These are phyloP conservation scores for Nannochloropsis gaditana DNA, from an alignment of 108 stramenopile species.

Conservation along the genomic window DNA sequence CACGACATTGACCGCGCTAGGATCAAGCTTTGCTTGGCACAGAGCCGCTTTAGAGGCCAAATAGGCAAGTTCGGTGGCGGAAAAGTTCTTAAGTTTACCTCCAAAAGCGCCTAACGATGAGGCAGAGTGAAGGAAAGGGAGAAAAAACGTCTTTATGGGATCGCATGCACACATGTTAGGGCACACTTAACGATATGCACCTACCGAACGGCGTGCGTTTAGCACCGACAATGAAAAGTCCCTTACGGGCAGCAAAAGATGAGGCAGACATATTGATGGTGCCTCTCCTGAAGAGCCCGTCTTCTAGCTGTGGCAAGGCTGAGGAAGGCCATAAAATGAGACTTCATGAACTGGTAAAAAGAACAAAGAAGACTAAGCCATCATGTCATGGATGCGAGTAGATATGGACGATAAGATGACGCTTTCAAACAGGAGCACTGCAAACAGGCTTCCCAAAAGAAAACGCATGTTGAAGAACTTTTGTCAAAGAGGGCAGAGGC, in stretches of 20 bases:
- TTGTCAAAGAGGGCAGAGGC: no score
- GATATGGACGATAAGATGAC: no score
- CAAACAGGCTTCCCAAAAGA: no score
- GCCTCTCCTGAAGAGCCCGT: background rate
- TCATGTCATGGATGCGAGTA: no score
- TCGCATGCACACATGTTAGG: background rate
- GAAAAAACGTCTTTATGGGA: background rate
- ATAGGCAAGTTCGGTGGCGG: conserved; percentile 51
- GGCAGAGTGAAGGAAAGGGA: background rate
- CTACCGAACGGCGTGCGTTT: conserved; percentile 94
- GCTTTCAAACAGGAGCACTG: no score
- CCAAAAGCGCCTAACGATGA: background rate
- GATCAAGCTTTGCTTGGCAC: conserved; percentile 58
- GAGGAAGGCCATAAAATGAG: no score
- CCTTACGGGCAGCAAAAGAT: conserved; percentile 25
- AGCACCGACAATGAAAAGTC: conserved; percentile 88
- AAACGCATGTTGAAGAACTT: no score
- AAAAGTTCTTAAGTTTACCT: background rate
- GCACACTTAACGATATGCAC: background rate
- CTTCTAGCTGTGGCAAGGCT: no score
- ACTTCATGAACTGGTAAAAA: no score
- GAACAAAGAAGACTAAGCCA: no score
- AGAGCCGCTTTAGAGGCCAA: conserved; percentile 62
- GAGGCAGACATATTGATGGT: background rate
- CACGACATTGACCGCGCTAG: conserved; percentile 66